phyloP scores from a whole-genome alignment of 2,329 filamentous ascomycete genomes.

The Pseudopithomyces maydicus region DNA sequence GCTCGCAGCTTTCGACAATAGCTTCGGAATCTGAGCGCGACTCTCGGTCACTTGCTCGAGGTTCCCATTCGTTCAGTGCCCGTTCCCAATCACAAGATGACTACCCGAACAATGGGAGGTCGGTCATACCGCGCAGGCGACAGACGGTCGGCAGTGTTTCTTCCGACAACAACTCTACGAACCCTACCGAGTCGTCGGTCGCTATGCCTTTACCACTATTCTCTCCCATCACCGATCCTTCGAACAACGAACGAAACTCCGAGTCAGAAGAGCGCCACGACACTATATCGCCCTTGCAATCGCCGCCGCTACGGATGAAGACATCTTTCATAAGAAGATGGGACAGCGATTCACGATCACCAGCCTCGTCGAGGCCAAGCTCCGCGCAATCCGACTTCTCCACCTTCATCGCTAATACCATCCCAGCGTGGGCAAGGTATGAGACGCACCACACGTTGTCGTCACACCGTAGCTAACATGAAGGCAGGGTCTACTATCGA shows the following conservation, averaged over 20 bases:
- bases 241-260: constrained; percentile 38
- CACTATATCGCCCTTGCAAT: constrained; percentile 46
- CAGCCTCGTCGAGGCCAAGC: constrained; percentile 39
- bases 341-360: constrained; percentile 38
- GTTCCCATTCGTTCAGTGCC: constrained; percentile 37
- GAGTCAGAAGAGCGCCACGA: constrained; percentile 38
- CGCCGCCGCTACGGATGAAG: constrained; percentile 44
- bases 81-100: constrained; percentile 40
- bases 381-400: constrained; percentile 44
- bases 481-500: constrained; percentile 42
- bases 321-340: constrained; percentile 42
- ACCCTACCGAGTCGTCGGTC: constrained; percentile 38
- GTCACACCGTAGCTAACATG: constrained; percentile 15
- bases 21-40: constrained; percentile 43
- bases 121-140: constrained; percentile 30
- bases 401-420: constrained; percentile 40
- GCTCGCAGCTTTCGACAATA: constrained; percentile 47
- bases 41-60: constrained; percentile 39
- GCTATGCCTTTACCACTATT: constrained; percentile 44
- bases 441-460: not conserved
- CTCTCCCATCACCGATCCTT: constrained; percentile 30
- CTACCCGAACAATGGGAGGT: constrained; percentile 26
- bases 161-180: constrained; percentile 39
- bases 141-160: constrained; percentile 42
- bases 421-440: constrained; percentile 46